Conservation (phyloP, 495 filamentous ascomycete species). For the Penicillium silybi region DNA sequence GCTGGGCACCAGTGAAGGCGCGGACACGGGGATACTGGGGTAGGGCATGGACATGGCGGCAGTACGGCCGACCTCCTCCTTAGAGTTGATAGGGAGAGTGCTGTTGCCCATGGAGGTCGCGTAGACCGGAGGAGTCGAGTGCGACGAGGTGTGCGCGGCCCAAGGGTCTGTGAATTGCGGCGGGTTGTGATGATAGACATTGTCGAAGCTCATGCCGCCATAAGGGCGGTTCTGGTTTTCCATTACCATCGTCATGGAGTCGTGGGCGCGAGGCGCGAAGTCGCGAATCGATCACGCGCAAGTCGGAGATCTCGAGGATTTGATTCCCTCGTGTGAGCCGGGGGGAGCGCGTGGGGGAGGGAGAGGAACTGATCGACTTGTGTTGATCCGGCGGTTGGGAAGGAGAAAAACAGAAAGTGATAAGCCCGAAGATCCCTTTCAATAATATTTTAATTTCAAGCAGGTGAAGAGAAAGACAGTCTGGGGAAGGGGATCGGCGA, state of each 20-base stretch:
- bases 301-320: neutral
- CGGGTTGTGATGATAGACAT: conserved; percentile 63
- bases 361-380: conserved; percentile 12
- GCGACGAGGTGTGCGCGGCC: conserved; percentile 57
- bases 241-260: conserved; percentile 81
- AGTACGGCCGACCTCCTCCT: conserved; percentile 56
- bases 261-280: conserved; percentile 14
- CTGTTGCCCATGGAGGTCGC: conserved; percentile 57
- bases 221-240: conserved; percentile 80
- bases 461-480: conserved; percentile 31
- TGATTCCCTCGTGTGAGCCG: neutral
- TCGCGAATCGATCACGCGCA: conserved; percentile 16
- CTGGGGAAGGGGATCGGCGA: conserved; percentile 69
- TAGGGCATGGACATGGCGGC: conserved; percentile 70
- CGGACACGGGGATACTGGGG: conserved; percentile 64
- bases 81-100: conserved; percentile 48
- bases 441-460: conserved; percentile 14
- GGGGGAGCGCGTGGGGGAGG: neutral
- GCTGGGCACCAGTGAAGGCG: conserved; percentile 65
- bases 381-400: conserved; percentile 20
- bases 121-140: conserved; percentile 52
- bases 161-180: conserved; percentile 95
- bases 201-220: conserved; percentile 78
- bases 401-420: conserved; percentile 33
- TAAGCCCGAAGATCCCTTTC: conserved; percentile 20